Evolutionary conservation across 2,329 filamentous ascomycete genomes (phyloP).

Genomic region (Sporothrix mexicana): DNA sequence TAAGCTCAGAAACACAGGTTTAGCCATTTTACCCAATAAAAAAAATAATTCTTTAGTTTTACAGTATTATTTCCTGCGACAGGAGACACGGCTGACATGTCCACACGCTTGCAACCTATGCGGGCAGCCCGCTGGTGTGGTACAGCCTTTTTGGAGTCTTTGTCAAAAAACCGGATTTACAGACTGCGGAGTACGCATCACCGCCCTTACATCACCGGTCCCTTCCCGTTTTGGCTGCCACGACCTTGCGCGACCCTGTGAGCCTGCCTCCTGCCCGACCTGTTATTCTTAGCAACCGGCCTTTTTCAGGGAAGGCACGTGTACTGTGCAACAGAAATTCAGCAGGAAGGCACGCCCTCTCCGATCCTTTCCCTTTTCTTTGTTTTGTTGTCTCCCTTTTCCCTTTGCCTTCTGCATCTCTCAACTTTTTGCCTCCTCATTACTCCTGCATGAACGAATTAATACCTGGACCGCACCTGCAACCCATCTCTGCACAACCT

Average conservation of each 20-base stretch:
- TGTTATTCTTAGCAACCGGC: neutral
- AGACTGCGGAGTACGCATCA: neutral
- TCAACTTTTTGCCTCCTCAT: neutral
- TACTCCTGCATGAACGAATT: constrained; percentile 4
- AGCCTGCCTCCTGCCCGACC: neutral
- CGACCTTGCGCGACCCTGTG: neutral
- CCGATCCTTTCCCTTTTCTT: constrained; percentile 19
- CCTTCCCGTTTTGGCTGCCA: constrained; percentile 9
- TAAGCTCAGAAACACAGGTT: no score
- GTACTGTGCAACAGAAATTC: neutral
- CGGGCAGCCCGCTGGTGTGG: constrained; percentile 36
- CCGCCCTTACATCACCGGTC: constrained; percentile 21
- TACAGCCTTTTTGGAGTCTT: neutral
- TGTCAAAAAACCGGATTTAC: constrained; percentile 23
- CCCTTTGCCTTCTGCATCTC: neutral
- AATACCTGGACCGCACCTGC: constrained; percentile 1
- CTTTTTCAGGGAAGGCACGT: constrained; percentile 1
- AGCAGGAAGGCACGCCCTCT: neutral
- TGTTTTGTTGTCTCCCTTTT: neutral
- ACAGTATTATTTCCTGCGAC: neutral
- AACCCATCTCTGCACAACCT: neutral
- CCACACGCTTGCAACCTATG: neutral
- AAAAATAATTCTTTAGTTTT: neutral
- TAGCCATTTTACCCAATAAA: neutral
- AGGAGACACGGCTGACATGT: neutral